Base-by-base conservation (phyloP, 345 rosid species). In the Litchi chinensis region DNA sequence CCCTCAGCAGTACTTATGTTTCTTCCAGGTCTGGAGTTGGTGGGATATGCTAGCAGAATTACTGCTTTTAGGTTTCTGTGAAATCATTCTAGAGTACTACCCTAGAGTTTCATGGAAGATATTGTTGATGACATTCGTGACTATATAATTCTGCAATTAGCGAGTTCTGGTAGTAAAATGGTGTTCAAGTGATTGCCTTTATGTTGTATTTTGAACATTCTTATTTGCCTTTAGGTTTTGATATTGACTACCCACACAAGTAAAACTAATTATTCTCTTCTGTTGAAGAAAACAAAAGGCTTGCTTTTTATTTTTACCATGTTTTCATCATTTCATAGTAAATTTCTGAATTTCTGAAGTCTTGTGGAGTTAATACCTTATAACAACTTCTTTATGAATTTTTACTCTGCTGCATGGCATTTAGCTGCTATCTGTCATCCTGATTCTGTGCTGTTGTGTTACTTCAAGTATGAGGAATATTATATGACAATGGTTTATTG, bases 391-490 rank as follows among this genome's bases (percentile, higher is more conserved):
- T 54, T 6, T 26, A 8, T 71, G 62, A 48, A 6, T 5, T 18
- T 68, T 43, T 43, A 44, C 28, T 68, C 16, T 69, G 16, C 72
- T 69, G 72, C 37, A 39, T 67, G 48, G 70, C 48, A 40, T 67
- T 10, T 39, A 8, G 46, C 24, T 67, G n/a, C 15, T 39, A 7
- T 21, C 43, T 56, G 0, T 50, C 12, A 50, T 28, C 32, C 26
- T 11, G 37, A 54, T 18, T 56, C 26, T 11, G 13, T 41, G 57
- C 44, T 44, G 24, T 5, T 44, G 5, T 26, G 11, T 10, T 62
- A 50, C 73, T 21, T 21, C 68, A 52, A n/a, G 15, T 54, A 12
- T 39, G 72, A 67, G 37, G 64, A 67, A 76, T 65, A 21, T 3
- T 37, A 52, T 26, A 26, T 37, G 57, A 40, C 12, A 64, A 19